phyloP scores from a whole-genome alignment of 2,329 filamentous ascomycete genomes.

The Alternaria rosae region DNA sequence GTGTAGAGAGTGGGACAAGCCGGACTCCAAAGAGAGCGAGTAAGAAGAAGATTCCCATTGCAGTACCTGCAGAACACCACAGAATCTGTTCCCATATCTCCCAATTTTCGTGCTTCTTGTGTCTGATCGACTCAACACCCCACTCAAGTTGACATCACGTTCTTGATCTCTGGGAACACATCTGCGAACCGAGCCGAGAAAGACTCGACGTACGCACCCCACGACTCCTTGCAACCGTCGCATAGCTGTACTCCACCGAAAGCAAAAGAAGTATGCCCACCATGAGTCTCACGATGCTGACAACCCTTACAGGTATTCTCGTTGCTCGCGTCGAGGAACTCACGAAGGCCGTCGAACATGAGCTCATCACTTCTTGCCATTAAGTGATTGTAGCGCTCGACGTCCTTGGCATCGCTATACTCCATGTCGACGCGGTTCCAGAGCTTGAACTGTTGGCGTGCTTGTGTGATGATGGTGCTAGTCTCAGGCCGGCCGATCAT shows the following conservation, averaged over 20 bases:
- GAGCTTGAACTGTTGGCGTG: background rate
- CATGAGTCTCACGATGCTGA: background rate
- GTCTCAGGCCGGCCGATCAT: constrained; percentile 4
- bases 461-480: background rate
- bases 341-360: background rate
- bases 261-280: background rate
- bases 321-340: background rate
- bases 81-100: too few species aligned
- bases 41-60: too few species aligned
- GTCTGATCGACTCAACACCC: background rate
- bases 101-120: background rate
- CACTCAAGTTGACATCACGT: background rate
- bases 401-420: background rate
- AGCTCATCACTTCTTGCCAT: background rate
- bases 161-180: background rate
- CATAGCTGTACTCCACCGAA: background rate
- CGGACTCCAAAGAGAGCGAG: too few species aligned
- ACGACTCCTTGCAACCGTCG: background rate
- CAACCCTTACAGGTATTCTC: background rate
- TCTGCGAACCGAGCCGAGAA: background rate
- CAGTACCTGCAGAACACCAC: too few species aligned
- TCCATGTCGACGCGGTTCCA: constrained; percentile 1
- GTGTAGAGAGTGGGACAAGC: too few species aligned
- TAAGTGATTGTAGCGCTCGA: background rate
- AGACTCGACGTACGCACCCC: background rate